Evolutionary conservation across 352 stramenopile species (phyloP), one percentile per base, ranked within the genome.

Genomic region (Pythium graminicola): DNA sequence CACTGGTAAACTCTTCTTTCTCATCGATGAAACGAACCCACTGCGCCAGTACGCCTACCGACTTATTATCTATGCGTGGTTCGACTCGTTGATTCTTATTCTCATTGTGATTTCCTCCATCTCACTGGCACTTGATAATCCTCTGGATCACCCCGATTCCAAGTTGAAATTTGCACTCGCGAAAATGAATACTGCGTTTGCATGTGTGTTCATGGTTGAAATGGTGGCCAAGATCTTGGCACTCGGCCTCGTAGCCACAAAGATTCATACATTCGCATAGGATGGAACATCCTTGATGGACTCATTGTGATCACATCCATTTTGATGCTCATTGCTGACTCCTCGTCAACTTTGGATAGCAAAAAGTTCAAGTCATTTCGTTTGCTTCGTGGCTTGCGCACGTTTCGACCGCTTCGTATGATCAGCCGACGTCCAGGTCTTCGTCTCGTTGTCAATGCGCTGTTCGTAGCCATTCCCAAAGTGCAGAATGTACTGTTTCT

Each of bases 281-380:
- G 64, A 27, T 97, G 89, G 87, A 97, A 97, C 58, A 50, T 87
- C 7, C 79, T 97, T 40, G 89, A 97, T 47, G 96, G 96, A 47
- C 56, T 87, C 14, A 92, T 96, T 13, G 29, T 35, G 7, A 13
- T 35, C 7, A 35, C 29, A 13, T 35, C 29, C 7, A 11, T 41
- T 19, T 9, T 48, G 22, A 31, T 31, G 29, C 29, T 35, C 29
- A 13, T 13, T 7, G 13, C 29, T 13, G 29, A 35, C 29, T 2
- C 10, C 17, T 17, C 39, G 28, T 46, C 39, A 46, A 48, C 6
- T 35, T 13, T 13, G 29, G 7, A 35, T 13, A 35, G 29, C 23
- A 32, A 32, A 14, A 48, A 4, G 2, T n/a, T 85, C 13, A 80
- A 81, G 45, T 74, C 75, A 0, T 57, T 96, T 1, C 71, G 85